These are phyloP conservation scores for Stachybotrys chlorohalonatus DNA, from an alignment of 2,329 filamentous ascomycete genomes.

Conservation along the genomic window DNA sequence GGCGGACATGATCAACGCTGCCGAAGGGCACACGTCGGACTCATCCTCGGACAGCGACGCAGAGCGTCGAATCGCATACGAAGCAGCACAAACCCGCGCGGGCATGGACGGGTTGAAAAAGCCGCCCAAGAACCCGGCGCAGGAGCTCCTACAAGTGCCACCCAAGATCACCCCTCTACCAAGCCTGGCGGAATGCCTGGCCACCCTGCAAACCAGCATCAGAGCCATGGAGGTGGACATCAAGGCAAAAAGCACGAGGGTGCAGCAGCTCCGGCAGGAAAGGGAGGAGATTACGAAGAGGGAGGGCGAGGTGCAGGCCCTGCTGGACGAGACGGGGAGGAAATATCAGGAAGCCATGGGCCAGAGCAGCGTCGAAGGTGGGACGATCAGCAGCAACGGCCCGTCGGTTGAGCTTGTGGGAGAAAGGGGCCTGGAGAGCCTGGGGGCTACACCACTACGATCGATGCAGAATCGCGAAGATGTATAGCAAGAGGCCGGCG, in stretches of 20 bases:
- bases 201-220: constrained; percentile 52
- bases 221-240: constrained; percentile 55
- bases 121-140: constrained; percentile 23
- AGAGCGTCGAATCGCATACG: constrained; percentile 72
- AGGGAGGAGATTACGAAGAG: constrained; percentile 57
- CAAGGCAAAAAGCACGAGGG: constrained; percentile 47
- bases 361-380: constrained; percentile 12
- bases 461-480: constrained; percentile 13
- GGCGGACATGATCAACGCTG: constrained; percentile 71
- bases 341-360: constrained; percentile 40
- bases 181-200: constrained; percentile 57
- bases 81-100: constrained; percentile 74
- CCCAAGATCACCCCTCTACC: constrained; percentile 73
- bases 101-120: constrained; percentile 68
- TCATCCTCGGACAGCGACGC: constrained; percentile 62
- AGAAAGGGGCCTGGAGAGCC: constrained; percentile 25
- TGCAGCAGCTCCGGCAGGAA: constrained; percentile 60
- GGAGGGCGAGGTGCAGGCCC: constrained; percentile 69
- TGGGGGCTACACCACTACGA: constrained; percentile 21
- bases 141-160: constrained; percentile 46
- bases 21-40: constrained; percentile 57
- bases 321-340: constrained; percentile 73
- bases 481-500: constrained; percentile 6
- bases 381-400: constrained; percentile 4
- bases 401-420: constrained; percentile 14